phyloP scores from a whole-genome alignment of 2,329 filamentous ascomycete genomes.

The Hypoxylon sp. region DNA sequence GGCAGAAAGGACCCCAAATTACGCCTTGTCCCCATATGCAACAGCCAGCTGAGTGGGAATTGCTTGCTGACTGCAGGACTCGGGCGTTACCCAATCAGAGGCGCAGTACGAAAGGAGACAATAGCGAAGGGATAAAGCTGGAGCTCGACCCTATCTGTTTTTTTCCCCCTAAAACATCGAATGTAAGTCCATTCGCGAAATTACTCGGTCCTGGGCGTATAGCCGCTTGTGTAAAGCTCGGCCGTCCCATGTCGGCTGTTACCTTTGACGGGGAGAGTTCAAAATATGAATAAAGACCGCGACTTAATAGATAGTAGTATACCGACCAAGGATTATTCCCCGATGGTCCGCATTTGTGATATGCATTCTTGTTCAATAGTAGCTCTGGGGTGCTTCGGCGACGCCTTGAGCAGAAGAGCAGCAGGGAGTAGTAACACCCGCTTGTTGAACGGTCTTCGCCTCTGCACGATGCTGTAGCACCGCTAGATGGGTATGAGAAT shows the following conservation, averaged over 20 bases:
- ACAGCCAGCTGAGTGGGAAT: conserved; percentile 51
- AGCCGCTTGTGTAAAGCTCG: conserved; percentile 37
- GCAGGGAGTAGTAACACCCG: conserved; percentile 13
- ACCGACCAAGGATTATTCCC: conserved; percentile 26
- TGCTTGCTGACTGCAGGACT: conserved; percentile 53
- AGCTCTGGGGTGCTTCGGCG: conserved; percentile 20
- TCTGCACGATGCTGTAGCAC: conserved; percentile 12
- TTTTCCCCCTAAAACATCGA: conserved; percentile 37
- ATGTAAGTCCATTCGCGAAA: conserved; percentile 41
- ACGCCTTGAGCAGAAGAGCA: conserved; percentile 7
- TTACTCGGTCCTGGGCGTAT: conserved; percentile 50
- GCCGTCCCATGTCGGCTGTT: conserved; percentile 24
- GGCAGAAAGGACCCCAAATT: conserved; percentile 52
- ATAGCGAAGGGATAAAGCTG: conserved; percentile 42
- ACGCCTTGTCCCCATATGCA: conserved; percentile 49
- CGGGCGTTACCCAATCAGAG: conserved; percentile 51
- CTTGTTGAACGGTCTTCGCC: conserved; percentile 2
- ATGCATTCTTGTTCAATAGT: conserved; percentile 12
- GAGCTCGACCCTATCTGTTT: conserved; percentile 44
- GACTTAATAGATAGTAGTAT: conserved; percentile 19
- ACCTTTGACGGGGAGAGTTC: conserved; percentile 34
- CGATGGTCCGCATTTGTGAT: conserved; percentile 18
- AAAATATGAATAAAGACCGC: conserved; percentile 33
- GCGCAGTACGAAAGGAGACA: conserved; percentile 33
- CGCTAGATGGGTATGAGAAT: conserved; percentile 33